Base-by-base conservation (phyloP, 1,139 yeast species). In the Hanseniaspora uvarum region DNA sequence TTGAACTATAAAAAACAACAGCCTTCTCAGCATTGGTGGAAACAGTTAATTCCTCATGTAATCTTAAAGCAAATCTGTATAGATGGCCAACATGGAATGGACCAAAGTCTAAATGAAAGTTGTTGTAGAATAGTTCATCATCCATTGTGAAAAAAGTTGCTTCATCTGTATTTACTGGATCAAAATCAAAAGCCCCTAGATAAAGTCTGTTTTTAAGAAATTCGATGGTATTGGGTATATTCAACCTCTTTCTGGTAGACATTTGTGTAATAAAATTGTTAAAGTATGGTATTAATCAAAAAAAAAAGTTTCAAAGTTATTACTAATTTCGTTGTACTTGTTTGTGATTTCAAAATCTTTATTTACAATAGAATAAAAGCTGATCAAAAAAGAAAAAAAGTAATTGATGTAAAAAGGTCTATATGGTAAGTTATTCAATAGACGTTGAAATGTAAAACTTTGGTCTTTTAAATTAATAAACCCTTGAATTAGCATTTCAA, bases 31-130 rank as follows among this genome's bases (percentile, higher is more conserved):
- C 84, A 66, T 88, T 89, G 16, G 77, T 77, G 43, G 86, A 86
- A 61, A 86, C 94, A 62, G 89, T 89, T 60, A 92, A 75, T 53
- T 89, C 83, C 64, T 89, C 94, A 66, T 92, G 98, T 58, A 92
- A 76, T 18, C 86, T 83, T 24, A 92, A 96, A 0, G 98, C 98
- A 72, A 92, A 92, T 55, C 98, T 76, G 70, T 92, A 92, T 57
- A 92, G 72, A 67, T 85, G 94, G 1, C 96, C 97, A 55, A 92
- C 81, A 64, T 92, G 94, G 59, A 92, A 72, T 0, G 98, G 98
- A 43, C 98, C 98, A 69, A 92, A 92, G 68, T 92, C 98, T 60
- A 89, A 77, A 67, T 92, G 95, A 71, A 92, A 92, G 14, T 95
- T 77, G 65, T 92, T 92, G 68, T 92, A 92, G 5, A 94, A 94